phyloP scores from a whole-genome alignment of 331 rosid genomes.

The Pyrus hybrid region DNA sequence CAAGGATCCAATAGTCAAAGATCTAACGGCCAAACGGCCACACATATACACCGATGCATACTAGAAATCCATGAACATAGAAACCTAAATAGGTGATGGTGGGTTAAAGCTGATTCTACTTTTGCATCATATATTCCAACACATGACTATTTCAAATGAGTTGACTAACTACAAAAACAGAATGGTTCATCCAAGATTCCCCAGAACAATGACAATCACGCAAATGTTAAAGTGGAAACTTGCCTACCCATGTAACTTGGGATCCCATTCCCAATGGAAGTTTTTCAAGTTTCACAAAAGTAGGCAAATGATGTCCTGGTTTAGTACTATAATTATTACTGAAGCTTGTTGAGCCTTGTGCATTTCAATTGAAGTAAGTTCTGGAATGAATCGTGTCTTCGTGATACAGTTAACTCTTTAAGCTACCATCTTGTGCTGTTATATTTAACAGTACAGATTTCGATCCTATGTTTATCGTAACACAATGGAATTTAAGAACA shows the following conservation, averaged over 20 bases:
- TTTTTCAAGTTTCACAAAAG: not conserved
- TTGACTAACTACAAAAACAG: not conserved
- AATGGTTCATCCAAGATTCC: not conserved
- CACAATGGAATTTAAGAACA: not conserved
- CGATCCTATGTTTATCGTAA: not conserved
- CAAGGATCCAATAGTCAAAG: too few relatives aligned
- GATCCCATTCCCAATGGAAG: not conserved
- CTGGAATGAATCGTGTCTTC: not conserved
- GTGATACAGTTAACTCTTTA: not conserved
- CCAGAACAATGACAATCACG: not conserved
- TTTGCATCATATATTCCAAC: not conserved
- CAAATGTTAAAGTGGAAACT: not conserved
- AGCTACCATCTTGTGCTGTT: not conserved
- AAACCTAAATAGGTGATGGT: not conserved
- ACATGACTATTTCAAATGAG: not conserved
- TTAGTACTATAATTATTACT: not conserved
- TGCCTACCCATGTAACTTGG: not conserved
- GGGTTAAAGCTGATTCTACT: not conserved
- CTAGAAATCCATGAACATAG: not conserved
- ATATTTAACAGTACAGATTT: not conserved
- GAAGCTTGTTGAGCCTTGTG: not conserved
- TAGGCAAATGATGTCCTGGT: not conserved
- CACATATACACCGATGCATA: too few relatives aligned
- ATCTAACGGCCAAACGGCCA: too few relatives aligned
- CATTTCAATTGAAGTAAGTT: not conserved